Percentiles rank a stretch among this genome's conserved stretches.
Evolutionary conservation across 2,329 filamentous ascomycete species (phyloP).

Genomic region (Fusarium sp.): DNA sequence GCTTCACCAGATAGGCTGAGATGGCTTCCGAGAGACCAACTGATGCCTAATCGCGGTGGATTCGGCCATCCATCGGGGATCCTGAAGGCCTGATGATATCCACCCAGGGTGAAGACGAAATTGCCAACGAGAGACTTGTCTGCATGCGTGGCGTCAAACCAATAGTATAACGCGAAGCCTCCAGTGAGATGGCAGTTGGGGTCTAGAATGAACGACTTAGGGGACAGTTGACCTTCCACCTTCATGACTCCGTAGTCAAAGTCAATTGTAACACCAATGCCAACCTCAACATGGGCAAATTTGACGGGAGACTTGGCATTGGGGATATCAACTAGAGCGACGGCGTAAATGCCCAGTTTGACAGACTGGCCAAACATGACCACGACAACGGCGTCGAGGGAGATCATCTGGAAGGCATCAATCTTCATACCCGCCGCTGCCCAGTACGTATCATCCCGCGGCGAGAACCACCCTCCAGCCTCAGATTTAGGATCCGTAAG

Average conservation of each 20-base stretch:
- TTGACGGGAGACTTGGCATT: neutral
- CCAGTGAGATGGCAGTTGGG: conserved; percentile 48
- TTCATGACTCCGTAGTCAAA: conserved; percentile 39
- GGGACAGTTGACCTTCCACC: conserved; percentile 47
- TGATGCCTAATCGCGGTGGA: conserved; percentile 43
- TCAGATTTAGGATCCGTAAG: neutral
- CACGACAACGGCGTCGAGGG: neutral
- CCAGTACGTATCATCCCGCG: neutral
- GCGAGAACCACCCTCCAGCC: neutral
- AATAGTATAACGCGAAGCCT: conserved; percentile 44
- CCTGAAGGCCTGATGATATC: conserved; percentile 46
- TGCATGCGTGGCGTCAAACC: conserved; percentile 1
- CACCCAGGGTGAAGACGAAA: conserved; percentile 51
- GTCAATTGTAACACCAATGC: conserved; percentile 42
- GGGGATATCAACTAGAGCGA: neutral
- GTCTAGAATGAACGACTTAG: conserved; percentile 45
- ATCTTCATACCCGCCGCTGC: neutral
- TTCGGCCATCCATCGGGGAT: conserved; percentile 44
- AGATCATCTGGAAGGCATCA: conserved; percentile 2
- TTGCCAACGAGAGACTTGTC: conserved; percentile 36
- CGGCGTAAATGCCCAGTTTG: neutral
- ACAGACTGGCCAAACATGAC: neutral
- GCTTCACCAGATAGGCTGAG: conserved; percentile 45
- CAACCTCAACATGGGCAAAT: conserved; percentile 41
- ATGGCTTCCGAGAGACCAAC: conserved; percentile 32